Conservation (phyloP, 1,284 basidiomycete species). For the Boletus sp. region DNA sequence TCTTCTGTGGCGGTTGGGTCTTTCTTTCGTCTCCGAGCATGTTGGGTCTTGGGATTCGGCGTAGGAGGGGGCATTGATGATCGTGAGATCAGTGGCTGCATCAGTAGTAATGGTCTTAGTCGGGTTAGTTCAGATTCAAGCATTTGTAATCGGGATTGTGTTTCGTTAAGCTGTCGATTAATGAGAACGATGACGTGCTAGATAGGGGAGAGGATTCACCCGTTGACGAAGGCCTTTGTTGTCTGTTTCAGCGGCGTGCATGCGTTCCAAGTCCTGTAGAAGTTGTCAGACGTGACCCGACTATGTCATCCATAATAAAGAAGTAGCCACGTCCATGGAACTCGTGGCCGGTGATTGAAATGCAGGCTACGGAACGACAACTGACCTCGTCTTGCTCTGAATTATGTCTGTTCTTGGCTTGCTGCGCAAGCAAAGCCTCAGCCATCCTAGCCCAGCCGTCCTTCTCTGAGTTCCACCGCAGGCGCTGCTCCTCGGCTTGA, state of each 20-base stretch:
- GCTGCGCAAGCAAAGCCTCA: constrained; percentile 58
- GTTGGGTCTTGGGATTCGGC: constrained; percentile 19
- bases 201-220: constrained; percentile 34
- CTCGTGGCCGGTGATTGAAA: not conserved
- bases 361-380: constrained; percentile 1
- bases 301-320: not conserved
- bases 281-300: constrained; percentile 11
- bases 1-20: constrained; percentile 22
- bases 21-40: constrained; percentile 29
- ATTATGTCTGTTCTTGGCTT: constrained; percentile 36
- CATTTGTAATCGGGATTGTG: constrained; percentile 37
- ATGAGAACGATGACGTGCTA: constrained; percentile 8
- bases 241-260: constrained; percentile 50
- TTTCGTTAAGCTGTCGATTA: constrained; percentile 39
- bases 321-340: not conserved
- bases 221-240: constrained; percentile 55
- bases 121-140: constrained; percentile 45
- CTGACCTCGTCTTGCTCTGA: constrained; percentile 46
- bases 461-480: constrained; percentile 57
- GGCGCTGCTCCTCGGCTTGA: constrained; percentile 53
- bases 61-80: constrained; percentile 20
- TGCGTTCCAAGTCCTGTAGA: constrained; percentile 51
- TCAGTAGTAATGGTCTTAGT: constrained; percentile 45
- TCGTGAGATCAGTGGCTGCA: constrained; percentile 40
- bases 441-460: constrained; percentile 59